Base-by-base conservation (phyloP, 2,329 filamentous ascomycete species). In the Aspergillus pseudotamarii region DNA sequence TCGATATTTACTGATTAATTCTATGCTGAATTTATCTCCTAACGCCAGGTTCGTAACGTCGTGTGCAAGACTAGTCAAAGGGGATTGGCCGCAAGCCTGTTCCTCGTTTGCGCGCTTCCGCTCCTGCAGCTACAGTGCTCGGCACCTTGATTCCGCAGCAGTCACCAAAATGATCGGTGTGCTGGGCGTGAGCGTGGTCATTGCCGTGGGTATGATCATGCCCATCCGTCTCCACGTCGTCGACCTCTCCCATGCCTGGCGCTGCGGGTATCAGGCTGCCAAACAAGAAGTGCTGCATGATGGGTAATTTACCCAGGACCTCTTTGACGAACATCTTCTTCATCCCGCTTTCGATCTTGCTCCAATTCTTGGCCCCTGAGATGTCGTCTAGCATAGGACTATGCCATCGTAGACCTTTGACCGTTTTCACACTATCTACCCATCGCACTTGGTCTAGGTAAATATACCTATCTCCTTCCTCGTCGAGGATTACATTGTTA, bases 301-400 rank as follows among this genome's bases (percentile, higher is more conserved):
- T 94, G 0, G 95, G 95, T 60, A 99, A 77, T 79, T 99, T 99
- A 36, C 91, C 89, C 58, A 99, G 79, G 0, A 99, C 94, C 78
- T 99, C 95, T 46, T 90, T 91, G 58, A 94, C 85, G 74, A 98
- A 98, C 96, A 99, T 99, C 69, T 93, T 91, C 64, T 92, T 87
- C 96, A 99, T 98, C 8, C 95, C 95, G 30, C 85, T 90, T 76
- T 98, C 94, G 57, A 99, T 91, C 83, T 99, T 99, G 68, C 79
- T 82, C 95, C 95, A 99, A 45, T 85, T 91, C 76, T 92, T 94
- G 19, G 94, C 91, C 1, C 92, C 89, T 4, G 91, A 95, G 68
- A 99, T 99, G 76, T 99, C 95, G 75, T 99, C 95, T 21, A 99
- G 87, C 96, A 99, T 98, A 4, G 96, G 95, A 67, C 90, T 94